Evolutionary conservation across 108 stramenopile genomes (phyloP), one percentile per base, ranked within the genome.

Genomic region (Aurantiochytrium sp.): DNA sequence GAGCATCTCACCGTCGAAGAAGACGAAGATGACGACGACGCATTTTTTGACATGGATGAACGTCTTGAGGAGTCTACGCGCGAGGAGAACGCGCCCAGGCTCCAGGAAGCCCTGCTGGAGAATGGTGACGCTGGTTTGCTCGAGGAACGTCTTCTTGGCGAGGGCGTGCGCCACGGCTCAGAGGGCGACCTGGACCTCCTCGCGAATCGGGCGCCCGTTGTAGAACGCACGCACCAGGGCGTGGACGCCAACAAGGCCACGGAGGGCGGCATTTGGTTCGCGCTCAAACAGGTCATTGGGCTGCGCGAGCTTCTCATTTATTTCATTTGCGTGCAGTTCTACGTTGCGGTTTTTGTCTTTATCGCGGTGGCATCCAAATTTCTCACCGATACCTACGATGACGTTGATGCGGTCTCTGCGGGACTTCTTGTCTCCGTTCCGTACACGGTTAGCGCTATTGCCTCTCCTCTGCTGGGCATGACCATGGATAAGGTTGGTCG

Each of bases 261-360:
- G 35, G 64, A 69, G 64, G 64, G 35, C 64, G 35, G 29, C 35
- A 42, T 69, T 10, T 69, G 6, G 14, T 69, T 35, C n/a, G 2
- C 64, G 10, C 64, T 69, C 8, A 47, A 53, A n/a, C 49, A 47
- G 51, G 73, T 83, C 51, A 23, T 83, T 12, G 73, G 73, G 16
- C 8, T 25, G 21, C 73, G 73, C 3, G 73, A 83, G 73, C 8
- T 83, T 12, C 28, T 83, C 23, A 83, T 83, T 28, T 83, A 83
- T 53, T 83, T 83, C 6, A 23, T 83, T 23, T 83, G 73, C 51
- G 49, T 83, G 21, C 73, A 83, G n/a, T 83, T 83, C 28, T 83
- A 83, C 51, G 51, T 83, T 53, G 73, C 73, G 21, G 73, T 83
- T n/a, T 83, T 83, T n/a, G 45, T 83, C 51, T 83, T 83, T n/a